These are phyloP conservation scores for Solanum chiquidenum DNA, from an alignment of 257 asterid species.

Conservation along the genomic window DNA sequence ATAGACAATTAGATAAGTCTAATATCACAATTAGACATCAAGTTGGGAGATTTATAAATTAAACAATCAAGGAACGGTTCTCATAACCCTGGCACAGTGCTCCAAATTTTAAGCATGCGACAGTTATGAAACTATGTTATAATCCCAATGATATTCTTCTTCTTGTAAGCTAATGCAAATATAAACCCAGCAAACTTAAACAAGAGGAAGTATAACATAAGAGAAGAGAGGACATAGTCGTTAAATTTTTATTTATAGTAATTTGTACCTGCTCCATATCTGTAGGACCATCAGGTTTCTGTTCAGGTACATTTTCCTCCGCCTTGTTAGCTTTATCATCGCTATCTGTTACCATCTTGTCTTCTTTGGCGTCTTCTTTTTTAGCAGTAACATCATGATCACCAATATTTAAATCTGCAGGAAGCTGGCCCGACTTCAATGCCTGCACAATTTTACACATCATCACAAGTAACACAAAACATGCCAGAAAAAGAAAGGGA, in stretches of 20 bases:
- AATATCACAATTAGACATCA: neutral
- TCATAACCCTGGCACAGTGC: neutral
- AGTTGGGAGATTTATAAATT: neutral
- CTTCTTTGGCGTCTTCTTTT: conserved; percentile 37
- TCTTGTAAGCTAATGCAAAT: neutral
- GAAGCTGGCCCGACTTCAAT: conserved; percentile 89
- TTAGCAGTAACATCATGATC: conserved; percentile 28
- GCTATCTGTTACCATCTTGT: conserved; percentile 42
- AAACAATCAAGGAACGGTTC: neutral
- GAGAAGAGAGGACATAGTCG: neutral
- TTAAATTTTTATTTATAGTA: neutral
- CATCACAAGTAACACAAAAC: neutral
- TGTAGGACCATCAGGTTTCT: conserved; percentile 45
- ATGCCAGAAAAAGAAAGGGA: neutral
- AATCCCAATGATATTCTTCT: neutral
- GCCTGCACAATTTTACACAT: conserved; percentile 43
- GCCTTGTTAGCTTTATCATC: conserved; percentile 31
- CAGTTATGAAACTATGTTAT: neutral
- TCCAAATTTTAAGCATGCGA: neutral
- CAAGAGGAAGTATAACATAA: neutral
- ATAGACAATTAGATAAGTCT: neutral
- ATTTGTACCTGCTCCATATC: conserved; percentile 72
- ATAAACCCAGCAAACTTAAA: neutral
- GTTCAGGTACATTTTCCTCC: conserved; percentile 33
- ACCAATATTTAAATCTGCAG: conserved; percentile 57